Percentiles rank a stretch among this genome's conserved stretches.
Evolutionary conservation across 352 stramenopile species (phyloP).

Genomic region (Pythium brachiatum): DNA sequence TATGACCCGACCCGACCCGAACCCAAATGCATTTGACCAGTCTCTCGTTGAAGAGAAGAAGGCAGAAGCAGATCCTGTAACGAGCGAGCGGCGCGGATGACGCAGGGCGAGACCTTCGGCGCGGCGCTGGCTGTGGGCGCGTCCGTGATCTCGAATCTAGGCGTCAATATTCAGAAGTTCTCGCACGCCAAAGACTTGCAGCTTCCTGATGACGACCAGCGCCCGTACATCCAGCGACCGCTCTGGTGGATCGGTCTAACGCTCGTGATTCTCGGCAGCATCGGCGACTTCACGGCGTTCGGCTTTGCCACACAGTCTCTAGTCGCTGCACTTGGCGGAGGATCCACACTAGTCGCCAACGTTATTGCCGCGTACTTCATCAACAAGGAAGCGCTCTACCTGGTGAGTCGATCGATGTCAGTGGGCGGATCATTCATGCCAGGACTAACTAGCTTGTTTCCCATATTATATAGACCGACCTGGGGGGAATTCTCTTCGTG

Average conservation of each 20-base stretch:
- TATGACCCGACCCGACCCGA: background rate
- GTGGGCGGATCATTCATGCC: background rate
- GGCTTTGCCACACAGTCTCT: conserved; percentile 89
- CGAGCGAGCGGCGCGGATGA: conserved; percentile 29
- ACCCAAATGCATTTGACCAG: background rate
- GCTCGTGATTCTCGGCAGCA: conserved; percentile 74
- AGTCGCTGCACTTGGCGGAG: conserved; percentile 81
- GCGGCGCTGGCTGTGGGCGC: conserved; percentile 72
- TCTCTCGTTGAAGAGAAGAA: conserved; percentile 2
- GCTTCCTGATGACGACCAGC: conserved; percentile 42
- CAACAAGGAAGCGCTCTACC: conserved; percentile 74
- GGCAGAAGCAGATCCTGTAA: conserved; percentile 6
- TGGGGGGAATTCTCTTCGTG: conserved; percentile 82
- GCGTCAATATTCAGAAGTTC: conserved; percentile 90
- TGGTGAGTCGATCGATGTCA: conserved; percentile 28
- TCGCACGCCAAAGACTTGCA: conserved; percentile 66
- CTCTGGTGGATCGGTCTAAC: conserved; percentile 85
- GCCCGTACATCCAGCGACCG: conserved; percentile 80
- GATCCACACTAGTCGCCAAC: conserved; percentile 86
- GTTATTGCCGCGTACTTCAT: conserved; percentile 84
- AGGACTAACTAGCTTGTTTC: background rate
- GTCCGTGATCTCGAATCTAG: conserved; percentile 86
- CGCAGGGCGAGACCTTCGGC: conserved; percentile 78
- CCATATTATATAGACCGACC: conserved; percentile 47
- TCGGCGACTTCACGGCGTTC: conserved; percentile 89